Evolutionary conservation across 1,284 basidiomycete genomes (phyloP).

Genomic region (Lentinus polychrous): DNA sequence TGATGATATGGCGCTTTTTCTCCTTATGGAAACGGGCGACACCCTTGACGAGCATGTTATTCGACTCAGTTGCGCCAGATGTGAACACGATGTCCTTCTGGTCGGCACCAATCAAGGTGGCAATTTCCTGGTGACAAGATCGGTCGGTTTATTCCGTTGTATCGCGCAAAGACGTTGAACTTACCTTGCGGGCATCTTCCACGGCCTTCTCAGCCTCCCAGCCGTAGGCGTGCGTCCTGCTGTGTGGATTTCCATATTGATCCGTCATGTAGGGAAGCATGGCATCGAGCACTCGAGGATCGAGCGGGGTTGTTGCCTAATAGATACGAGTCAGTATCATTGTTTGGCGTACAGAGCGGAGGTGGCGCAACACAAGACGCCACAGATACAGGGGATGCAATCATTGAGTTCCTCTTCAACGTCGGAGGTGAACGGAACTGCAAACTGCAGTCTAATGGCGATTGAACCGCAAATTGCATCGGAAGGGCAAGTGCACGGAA

Average conservation of each 20-base stretch:
- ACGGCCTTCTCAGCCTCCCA: constrained; percentile 98
- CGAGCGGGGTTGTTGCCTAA: constrained; percentile 94
- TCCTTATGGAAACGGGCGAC: constrained; percentile 92
- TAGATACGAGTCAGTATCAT: background rate
- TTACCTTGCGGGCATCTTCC: constrained; percentile 82
- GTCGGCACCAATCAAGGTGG: constrained; percentile 89
- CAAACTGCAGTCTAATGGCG: too few relatives aligned
- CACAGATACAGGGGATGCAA: too few relatives aligned
- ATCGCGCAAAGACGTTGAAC: constrained; percentile 11
- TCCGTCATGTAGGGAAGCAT: constrained; percentile 97
- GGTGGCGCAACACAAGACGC: too few relatives aligned
- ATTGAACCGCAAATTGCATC: too few relatives aligned
- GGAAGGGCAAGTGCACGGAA: too few relatives aligned
- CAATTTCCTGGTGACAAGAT: constrained; percentile 58
- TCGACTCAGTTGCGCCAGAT: constrained; percentile 96
- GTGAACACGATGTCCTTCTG: constrained; percentile 97
- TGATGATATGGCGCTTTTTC: constrained; percentile 87
- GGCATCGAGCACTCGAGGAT: constrained; percentile 93
- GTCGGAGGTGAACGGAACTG: too few relatives aligned
- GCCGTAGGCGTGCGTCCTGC: constrained; percentile 96
- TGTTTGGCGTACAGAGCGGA: background rate
- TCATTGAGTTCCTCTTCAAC: too few relatives aligned
- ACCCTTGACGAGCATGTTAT: constrained; percentile 98
- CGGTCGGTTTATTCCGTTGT: background rate
- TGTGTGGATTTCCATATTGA: constrained; percentile 98